A percentile compares a stretch with the other conserved stretches of the same genome.
phyloP scores from a whole-genome alignment of 140 eudicot species.

The Senecio squalidus region DNA sequence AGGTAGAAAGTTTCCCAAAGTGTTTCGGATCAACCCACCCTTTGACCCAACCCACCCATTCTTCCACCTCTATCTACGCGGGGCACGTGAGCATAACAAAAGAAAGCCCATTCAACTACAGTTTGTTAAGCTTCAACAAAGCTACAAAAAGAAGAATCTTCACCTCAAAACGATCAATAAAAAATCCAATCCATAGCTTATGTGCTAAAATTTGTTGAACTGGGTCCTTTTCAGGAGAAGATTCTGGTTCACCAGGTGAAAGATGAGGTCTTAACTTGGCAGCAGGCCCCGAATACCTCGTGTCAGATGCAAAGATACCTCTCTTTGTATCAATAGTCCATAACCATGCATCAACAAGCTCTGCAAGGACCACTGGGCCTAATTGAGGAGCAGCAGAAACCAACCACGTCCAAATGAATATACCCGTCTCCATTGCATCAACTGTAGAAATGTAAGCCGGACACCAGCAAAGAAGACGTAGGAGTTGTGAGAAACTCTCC shows the following conservation, averaged over 20 bases:
- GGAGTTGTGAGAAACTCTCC: constrained; percentile 89
- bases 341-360: constrained; percentile 99
- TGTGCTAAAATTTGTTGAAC: constrained; percentile 93
- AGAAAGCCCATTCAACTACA: not conserved
- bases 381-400: constrained; percentile 98
- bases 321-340: constrained; percentile 96
- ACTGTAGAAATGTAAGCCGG: constrained; percentile 92
- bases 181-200: constrained; percentile 93
- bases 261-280: constrained; percentile 94
- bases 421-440: constrained; percentile 97
- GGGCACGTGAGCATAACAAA: not conserved
- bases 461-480: constrained; percentile 99
- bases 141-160: not conserved
- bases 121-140: not conserved
- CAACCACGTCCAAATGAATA: constrained; percentile 97
- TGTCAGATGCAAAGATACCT: constrained; percentile 94
- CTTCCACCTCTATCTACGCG: too few species aligned
- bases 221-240: constrained; percentile 78
- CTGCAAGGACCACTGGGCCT: constrained; percentile 90
- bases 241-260: constrained; percentile 82
- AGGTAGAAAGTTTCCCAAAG: too few species aligned
- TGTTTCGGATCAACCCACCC: too few species aligned
- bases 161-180: constrained; percentile 97
- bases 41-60: too few species aligned
- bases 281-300: constrained; percentile 79